Percentiles rank a stretch among this genome's conserved stretches.
These are phyloP conservation scores for Akanthomyces uredinophilus DNA, from an alignment of 2,329 filamentous ascomycete genomes.

Conservation along the genomic window DNA sequence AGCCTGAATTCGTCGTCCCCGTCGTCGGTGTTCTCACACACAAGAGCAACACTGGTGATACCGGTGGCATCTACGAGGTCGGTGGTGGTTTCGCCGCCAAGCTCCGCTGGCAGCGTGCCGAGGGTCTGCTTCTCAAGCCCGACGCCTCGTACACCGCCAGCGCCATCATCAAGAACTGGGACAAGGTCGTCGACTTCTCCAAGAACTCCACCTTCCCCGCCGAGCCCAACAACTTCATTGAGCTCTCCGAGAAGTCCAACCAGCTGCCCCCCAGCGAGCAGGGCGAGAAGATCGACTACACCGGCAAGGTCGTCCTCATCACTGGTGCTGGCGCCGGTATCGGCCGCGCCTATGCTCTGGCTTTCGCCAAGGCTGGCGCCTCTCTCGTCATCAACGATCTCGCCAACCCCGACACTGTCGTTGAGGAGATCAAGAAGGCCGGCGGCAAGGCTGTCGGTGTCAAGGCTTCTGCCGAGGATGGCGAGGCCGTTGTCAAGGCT, in stretches of 20 bases:
- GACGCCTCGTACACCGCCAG: slow-evolving; percentile 84
- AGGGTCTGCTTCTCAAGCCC: slow-evolving; percentile 81
- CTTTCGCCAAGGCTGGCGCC: slow-evolving; percentile 79
- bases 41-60: slow-evolving; percentile 76
- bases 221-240: slow-evolving; percentile 83
- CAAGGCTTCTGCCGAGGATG: slow-evolving; percentile 90
- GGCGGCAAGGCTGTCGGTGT: slow-evolving; percentile 89
- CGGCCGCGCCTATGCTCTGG: slow-evolving; percentile 82
- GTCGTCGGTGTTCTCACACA: slow-evolving; percentile 85
- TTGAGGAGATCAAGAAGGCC: slow-evolving; percentile 83
- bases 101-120: slow-evolving; percentile 89
- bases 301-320: slow-evolving; percentile 77
- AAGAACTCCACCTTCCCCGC: slow-evolving; percentile 69
- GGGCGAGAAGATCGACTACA: slow-evolving; percentile 73
- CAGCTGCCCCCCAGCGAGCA: slow-evolving; percentile 68
- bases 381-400: slow-evolving; percentile 93
- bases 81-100: slow-evolving; percentile 91
- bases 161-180: slow-evolving; percentile 85
- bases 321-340: slow-evolving; percentile 89
- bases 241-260: slow-evolving; percentile 75
- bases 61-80: slow-evolving; percentile 85
- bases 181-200: slow-evolving; percentile 80
- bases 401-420: slow-evolving; percentile 83
- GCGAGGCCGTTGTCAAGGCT: slow-evolving; percentile 82
- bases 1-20: slow-evolving; percentile 93